Conservation (phyloP, 1,284 basidiomycete genomes). For the Cerrena zonata region DNA sequence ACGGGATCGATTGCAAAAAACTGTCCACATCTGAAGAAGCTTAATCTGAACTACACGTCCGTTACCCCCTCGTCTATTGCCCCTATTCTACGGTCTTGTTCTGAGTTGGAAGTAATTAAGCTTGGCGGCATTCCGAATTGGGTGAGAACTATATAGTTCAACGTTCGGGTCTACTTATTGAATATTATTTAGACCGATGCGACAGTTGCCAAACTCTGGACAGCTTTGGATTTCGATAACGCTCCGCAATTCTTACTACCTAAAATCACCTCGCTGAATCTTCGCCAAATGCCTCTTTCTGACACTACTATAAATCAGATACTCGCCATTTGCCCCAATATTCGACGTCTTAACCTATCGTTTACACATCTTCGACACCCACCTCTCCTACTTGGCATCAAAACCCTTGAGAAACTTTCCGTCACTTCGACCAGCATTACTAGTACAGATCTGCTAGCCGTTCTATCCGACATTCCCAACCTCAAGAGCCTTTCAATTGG, state of each 20-base stretch:
- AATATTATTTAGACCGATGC: slow-evolving; percentile 60
- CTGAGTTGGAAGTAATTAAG: slow-evolving; percentile 50
- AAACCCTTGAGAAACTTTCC: slow-evolving; percentile 51
- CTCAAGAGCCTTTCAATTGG: slow-evolving; percentile 53
- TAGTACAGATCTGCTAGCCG: slow-evolving; percentile 34
- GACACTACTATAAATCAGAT: slow-evolving; percentile 42
- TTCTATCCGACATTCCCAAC: slow-evolving; percentile 35
- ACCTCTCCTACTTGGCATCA: slow-evolving; percentile 16
- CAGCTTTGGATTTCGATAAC: slow-evolving; percentile 20
- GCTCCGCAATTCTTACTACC: slow-evolving; percentile 28
- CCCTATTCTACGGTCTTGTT: slow-evolving; percentile 38
- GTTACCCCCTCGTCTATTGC: slow-evolving; percentile 44
- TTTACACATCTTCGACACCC: slow-evolving; percentile 52
- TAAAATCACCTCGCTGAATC: slow-evolving; percentile 48
- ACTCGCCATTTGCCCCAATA: slow-evolving; percentile 42
- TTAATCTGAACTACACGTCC: slow-evolving; percentile 62
- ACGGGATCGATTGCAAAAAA: slow-evolving; percentile 36
- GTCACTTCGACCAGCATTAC: slow-evolving; percentile 52
- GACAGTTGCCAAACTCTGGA: slow-evolving; percentile 43
- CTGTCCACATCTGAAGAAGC: slow-evolving; percentile 39
- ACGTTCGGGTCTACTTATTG: too few species aligned
- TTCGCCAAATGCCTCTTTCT: slow-evolving; percentile 50
- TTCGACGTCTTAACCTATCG: slow-evolving; percentile 55
- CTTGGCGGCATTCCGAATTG: slow-evolving; percentile 57
- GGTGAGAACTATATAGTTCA: slow-evolving; percentile 40